Base-by-base conservation (phyloP, 225 moss, liverwort and hornwort genomes). In the Antitrichia curtipendula region DNA sequence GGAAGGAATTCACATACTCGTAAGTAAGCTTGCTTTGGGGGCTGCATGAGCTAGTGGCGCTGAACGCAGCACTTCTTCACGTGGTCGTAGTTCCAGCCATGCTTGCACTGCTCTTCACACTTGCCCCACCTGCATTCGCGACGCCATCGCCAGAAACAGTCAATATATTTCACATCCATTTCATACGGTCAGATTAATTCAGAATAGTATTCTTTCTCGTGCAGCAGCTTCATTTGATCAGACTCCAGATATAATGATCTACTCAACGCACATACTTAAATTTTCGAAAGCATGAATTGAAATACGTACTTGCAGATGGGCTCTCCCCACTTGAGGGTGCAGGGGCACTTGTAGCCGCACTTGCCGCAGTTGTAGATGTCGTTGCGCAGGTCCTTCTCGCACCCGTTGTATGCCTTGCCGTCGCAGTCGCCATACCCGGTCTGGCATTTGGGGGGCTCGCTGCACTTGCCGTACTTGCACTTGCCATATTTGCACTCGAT, bases 391-490 rank as follows among this genome's bases (percentile, higher is more conserved):
- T 89, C 31, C 56, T 13, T 82, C 80, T 91, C 89, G 87, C 89
- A 91, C 6, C 87, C 89, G 47, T 89, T 80, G 13, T 16, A 77
- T 8, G 3, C 3, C 40, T 91, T 63, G 20, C 34, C 19, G 85
- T 91, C 86, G 86, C 91, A 91, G 70, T 91, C 78, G 14, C n/a
- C 86, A 65, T 41, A 91, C 14, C 86, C 83, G 38, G 34, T 4
- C 8, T 28, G 17, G 88, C 91, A 91, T 66, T 31, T n/a, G 15
- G 73, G 43, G 45, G 71, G 41, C 70, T 59, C 13, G 45, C 47
- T 14, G 90, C 87, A 90, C 60, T 63, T 27, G 54, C 89, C 85
- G 63, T 27, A 3, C 58, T 60, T 4, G 88, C 88, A 90, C 27
- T 43, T 31, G 73, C 63, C 25, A 24, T 8, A 27, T 41, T 41